Evolutionary conservation across 225 moss, liverwort and hornwort genomes (phyloP), one percentile per base, ranked within the genome.

Genomic region (Straminergon stramineum): DNA sequence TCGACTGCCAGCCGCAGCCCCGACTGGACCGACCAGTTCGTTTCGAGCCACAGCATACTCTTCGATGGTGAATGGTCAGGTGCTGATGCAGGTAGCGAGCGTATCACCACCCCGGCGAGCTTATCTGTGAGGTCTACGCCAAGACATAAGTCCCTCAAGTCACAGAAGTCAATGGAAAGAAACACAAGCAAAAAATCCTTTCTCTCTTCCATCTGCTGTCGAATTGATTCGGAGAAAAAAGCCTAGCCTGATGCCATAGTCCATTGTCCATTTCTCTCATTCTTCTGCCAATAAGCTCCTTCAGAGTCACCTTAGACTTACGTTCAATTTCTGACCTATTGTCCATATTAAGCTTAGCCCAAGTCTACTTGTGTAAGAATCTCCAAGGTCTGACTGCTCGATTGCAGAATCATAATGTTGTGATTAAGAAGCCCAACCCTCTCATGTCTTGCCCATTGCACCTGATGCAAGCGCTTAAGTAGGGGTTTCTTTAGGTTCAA

Each of bases 1-100:
- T 93, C 88, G 76, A 62, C 63, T 58, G 87, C 37, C 74, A 93
- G 93, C 82, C 86, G 84, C 37, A 93, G 91, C 83, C 91, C 87
- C 18, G 90, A 93, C 74, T 93, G 90, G 93, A 89, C 55, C 48
- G 88, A 90, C 82, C 90, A 92, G 58, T 93, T 93, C 74, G 87
- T 87, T 62, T 92, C 92, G 34, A 90, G 92, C 78, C 88, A 85
- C 87, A 93, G 92, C 82, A 80, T 87, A 20, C 82, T 90, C 53
- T 93, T 78, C 21, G 91, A 90, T 53, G 87, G 84, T 24, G 93
- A 93, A 53, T 93, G 84, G 73, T 62, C 78, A 31, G 87, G 68
- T 52, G 88, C 70, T 48, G 87, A 87, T 82, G 84, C 53, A 31
- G 82, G 63, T 2, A 76, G 74, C 73, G 87, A 90, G 90, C 91